Evolutionary conservation across 257 asterid genomes (phyloP).

Genomic region (Penstemon barbatus): DNA sequence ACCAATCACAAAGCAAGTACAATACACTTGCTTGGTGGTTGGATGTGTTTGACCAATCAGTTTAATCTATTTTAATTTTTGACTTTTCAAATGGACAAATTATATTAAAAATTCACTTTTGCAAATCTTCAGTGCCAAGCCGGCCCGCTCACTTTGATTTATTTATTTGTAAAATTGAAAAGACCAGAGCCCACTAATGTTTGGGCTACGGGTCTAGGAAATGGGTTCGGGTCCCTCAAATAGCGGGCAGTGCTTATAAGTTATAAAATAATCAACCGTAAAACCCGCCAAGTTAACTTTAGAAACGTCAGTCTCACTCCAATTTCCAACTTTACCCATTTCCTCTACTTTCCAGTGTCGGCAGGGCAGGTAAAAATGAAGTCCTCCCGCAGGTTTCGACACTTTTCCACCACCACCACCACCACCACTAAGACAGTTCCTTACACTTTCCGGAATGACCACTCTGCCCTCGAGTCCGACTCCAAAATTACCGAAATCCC

Average conservation of each 20-base stretch:
- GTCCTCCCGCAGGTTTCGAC: conserved; percentile 37
- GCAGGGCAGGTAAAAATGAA: conserved; percentile 35
- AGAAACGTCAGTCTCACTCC: conserved; percentile 34
- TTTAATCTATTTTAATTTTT: no score
- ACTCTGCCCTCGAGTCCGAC: conserved; percentile 34
- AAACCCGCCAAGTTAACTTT: conserved; percentile 34
- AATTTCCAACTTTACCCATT: neutral
- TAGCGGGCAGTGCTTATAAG: conserved; percentile 28
- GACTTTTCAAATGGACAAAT: no score
- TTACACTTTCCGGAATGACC: conserved; percentile 39
- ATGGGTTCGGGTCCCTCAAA: conserved; percentile 26
- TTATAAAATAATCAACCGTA: conserved; percentile 12
- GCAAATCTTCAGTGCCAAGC: no score
- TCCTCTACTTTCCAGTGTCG: neutral
- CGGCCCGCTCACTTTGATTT: no score
- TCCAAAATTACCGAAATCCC: conserved; percentile 40
- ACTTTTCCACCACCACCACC: conserved; percentile 32
- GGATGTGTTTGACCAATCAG: no score
- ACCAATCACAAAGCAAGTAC: no score
- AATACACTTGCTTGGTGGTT: no score
- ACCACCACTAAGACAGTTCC: conserved; percentile 40
- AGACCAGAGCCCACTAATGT: no score
- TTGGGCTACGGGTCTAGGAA: conserved; percentile 12
- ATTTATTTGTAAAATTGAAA: no score
- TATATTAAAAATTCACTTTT: no score